Base-by-base conservation (phyloP, 495 filamentous ascomycete species). In the Xylaria acuta region DNA sequence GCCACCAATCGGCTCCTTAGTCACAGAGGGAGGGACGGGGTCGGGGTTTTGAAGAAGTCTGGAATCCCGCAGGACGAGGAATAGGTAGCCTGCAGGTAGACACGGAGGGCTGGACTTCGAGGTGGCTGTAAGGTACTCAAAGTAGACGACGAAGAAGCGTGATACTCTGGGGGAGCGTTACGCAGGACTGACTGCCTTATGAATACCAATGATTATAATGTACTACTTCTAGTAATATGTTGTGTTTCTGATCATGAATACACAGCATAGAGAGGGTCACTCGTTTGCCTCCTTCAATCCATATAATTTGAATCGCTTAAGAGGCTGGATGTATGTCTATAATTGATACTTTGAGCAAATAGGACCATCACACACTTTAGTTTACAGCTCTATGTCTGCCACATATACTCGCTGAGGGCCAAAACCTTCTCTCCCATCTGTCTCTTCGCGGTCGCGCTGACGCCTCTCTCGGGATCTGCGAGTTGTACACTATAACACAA, bases 401-500 rank as follows among this genome's bases (percentile, higher is more conserved):
- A 95, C 89, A 94, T 89, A 74, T 90, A 84, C 84, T 97, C 94
- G 74, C 91, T 94, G 81, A 97, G 81, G 71, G 88, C 86, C 74
- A 94, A 77, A 74, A 94, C 77, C 75, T 90, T 89, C 80, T 94
- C 92, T n/a, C 89, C 90, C 84, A 94, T 87, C 72, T 88, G 88
- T 78, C 92, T 88, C 86, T 89, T 92, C 49, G 92, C 92, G 58
- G 88, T 85, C 74, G 92, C 87, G 20, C 89, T 90, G 30, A 92
- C 89, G 60, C 95, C 94, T 65, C 94, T 85, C 76, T 91, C 90
- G 58, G 90, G 88, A 73, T 89, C 90, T 12, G 89, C 87, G 70
- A 94, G 80, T 73, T 90, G 88, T 80, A 97, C 95, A 62, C 91
- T 93, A 80, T 93, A 98, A 77, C 91, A 95, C 63, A 99, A 82